These are phyloP conservation scores for Chernovozyma aurita DNA, from an alignment of 1,139 yeast genomes.

Conservation along the genomic window DNA sequence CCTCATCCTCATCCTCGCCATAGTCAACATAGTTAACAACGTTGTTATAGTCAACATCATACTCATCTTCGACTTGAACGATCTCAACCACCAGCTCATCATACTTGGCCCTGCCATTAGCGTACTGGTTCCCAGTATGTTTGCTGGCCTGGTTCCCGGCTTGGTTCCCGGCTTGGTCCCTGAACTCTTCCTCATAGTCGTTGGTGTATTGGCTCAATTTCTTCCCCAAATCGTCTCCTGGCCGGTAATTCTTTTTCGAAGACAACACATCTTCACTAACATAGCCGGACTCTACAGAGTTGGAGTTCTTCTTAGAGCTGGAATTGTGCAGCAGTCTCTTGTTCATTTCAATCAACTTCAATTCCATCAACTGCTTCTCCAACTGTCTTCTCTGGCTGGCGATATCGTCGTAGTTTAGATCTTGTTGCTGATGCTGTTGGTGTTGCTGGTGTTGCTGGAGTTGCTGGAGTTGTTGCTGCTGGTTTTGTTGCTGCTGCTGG, in stretches of 20 bases:
- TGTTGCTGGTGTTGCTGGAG: too few relatives aligned
- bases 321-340: conserved; percentile 4
- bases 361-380: conserved; percentile 36
- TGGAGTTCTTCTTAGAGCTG: neutral
- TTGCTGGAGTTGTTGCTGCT: too few relatives aligned
- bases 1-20: conserved; percentile 8
- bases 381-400: conserved; percentile 34
- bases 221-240: conserved; percentile 31
- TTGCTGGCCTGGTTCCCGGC: neutral
- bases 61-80: neutral
- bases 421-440: neutral
- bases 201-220: conserved; percentile 21
- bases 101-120: neutral
- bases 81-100: neutral
- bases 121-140: neutral
- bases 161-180: neutral
- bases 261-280: conserved; percentile 35
- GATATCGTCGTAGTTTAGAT: conserved; percentile 21
- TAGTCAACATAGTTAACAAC: conserved; percentile 1
- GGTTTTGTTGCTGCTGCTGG: too few relatives aligned
- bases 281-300: conserved; percentile 17
- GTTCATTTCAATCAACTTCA: conserved; percentile 32
- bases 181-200: neutral
- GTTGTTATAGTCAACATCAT: neutral
- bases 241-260: conserved; percentile 25